Evolutionary conservation across 208 protist genomes (phyloP).

Genomic region (Tritrichomonas foetus): DNA sequence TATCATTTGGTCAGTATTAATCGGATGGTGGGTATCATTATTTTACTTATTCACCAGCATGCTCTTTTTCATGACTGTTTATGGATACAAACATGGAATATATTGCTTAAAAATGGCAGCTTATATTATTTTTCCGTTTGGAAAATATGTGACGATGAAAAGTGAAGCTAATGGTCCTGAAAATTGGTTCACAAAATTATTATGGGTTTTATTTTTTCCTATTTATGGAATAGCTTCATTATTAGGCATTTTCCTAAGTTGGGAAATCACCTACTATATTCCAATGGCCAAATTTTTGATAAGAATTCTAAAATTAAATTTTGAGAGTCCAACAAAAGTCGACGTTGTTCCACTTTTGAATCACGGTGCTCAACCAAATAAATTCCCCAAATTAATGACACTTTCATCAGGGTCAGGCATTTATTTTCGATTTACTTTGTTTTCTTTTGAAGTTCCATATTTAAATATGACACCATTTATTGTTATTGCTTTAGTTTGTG

Average conservation of each 20-base stretch:
- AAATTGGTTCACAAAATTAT: background rate
- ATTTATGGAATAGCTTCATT: background rate
- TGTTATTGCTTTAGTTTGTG: background rate
- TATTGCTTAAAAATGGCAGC: background rate
- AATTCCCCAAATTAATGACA: too few species aligned
- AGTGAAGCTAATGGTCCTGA: background rate
- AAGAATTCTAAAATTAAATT: background rate
- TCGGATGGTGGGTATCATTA: conserved; percentile 3
- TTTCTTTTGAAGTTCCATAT: background rate
- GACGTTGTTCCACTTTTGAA: background rate
- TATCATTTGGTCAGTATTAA: background rate
- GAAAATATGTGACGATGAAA: background rate
- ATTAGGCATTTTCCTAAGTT: background rate
- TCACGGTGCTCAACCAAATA: too few species aligned
- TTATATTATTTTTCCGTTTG: background rate
- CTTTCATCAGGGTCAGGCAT: background rate
- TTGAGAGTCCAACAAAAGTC: background rate
- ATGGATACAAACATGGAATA: background rate
- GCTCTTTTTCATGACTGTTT: background rate
- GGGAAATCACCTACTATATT: background rate
- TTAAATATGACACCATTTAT: background rate
- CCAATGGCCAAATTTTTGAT: background rate
- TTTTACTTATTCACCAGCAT: background rate
- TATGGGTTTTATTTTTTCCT: background rate
- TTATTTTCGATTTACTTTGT: conserved; percentile 3